Conservation (phyloP, 306 rosid genomes). For the Corylus heterophylla region DNA sequence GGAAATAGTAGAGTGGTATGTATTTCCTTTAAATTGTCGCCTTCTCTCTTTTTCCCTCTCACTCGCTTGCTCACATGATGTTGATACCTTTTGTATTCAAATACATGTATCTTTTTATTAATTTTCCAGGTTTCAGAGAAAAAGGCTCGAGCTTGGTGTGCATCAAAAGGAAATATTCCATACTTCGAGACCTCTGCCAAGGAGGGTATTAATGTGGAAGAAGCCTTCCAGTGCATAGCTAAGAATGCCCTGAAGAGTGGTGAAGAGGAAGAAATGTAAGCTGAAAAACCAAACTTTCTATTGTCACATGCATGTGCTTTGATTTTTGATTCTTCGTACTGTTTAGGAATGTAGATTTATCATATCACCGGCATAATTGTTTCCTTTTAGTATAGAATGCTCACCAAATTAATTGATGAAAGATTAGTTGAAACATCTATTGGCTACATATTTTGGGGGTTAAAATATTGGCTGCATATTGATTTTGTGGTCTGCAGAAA, state of each 20-base stretch:
- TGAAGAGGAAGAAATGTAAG: slow-evolving; percentile 99
- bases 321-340: neutral
- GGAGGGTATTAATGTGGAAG: slow-evolving; percentile 97
- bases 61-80: neutral
- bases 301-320: slow-evolving; percentile 6
- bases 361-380: neutral
- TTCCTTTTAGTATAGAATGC: neutral
- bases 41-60: slow-evolving; percentile 5
- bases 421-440: neutral
- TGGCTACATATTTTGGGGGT: neutral
- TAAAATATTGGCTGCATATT: neutral
- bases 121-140: slow-evolving; percentile 80
- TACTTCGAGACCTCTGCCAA: slow-evolving; percentile 99
- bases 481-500: neutral
- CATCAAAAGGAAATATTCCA: slow-evolving; percentile 95
- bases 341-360: neutral
- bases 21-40: slow-evolving; percentile 13
- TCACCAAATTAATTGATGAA: neutral
- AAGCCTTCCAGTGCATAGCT: slow-evolving; percentile 96
- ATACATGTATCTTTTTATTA: slow-evolving; percentile 6
- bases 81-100: neutral
- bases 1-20: slow-evolving; percentile 98
- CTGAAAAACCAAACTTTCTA: slow-evolving; percentile 25
- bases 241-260: slow-evolving; percentile 94
- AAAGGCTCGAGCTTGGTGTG: slow-evolving; percentile 99